Conservation (phyloP, 1,284 basidiomycete species). For the Hemileia vastatrix region DNA sequence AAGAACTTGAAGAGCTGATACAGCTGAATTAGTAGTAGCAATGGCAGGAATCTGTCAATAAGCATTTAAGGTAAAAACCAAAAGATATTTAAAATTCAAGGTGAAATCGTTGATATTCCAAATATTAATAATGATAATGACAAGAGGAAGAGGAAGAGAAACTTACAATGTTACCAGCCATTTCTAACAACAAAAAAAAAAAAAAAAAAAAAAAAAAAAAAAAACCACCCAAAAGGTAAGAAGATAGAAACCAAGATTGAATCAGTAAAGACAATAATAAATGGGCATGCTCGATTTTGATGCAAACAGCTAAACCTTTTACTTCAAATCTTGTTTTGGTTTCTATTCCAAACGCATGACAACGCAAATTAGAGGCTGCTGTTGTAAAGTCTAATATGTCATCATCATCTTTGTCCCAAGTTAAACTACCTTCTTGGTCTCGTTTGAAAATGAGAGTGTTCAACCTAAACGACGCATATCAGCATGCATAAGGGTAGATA, state of each 20-base stretch:
- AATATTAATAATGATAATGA: no score
- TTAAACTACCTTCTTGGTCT: no score
- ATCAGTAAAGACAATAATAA: background rate
- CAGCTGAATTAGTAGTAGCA: constrained; percentile 95
- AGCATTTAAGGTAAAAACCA: background rate
- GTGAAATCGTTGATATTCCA: no score
- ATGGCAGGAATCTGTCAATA: constrained; percentile 69
- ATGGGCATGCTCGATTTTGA: constrained; percentile 12
- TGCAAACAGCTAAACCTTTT: constrained; percentile 57
- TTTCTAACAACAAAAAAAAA: constrained; percentile 55
- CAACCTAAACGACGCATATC: background rate
- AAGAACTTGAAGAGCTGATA: constrained; percentile 85
- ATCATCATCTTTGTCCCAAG: constrained; percentile 97
- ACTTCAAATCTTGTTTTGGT: constrained; percentile 89
- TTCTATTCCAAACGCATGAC: constrained; percentile 76
- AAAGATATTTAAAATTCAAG: no score
- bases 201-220: background rate
- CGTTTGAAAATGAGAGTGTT: constrained; percentile 56
- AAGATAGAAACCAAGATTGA: background rate
- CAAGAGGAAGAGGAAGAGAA: background rate
- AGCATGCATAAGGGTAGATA: background rate
- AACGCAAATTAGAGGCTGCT: constrained; percentile 82
- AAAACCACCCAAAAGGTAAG: background rate
- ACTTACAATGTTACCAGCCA: constrained; percentile 83
- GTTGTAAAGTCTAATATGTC: constrained; percentile 95